Conservation (phyloP, 2,329 filamentous ascomycete species). For the Colletotrichum plurivorum region DNA sequence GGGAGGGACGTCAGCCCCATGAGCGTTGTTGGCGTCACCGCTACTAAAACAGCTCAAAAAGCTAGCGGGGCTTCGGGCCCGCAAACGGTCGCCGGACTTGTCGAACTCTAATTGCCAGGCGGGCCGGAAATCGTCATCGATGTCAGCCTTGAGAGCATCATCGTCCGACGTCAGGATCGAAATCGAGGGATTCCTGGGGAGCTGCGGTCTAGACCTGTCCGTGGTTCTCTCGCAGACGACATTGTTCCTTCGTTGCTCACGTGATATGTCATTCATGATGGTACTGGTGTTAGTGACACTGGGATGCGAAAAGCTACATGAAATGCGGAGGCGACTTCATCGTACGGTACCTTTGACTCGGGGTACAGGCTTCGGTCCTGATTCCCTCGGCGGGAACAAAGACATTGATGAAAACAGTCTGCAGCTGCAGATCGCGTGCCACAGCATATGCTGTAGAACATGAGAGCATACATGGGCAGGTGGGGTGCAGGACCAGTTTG, state of each 20-base stretch:
- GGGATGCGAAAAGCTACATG: too few species aligned
- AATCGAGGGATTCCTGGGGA: not conserved
- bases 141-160: slow-evolving; percentile 8
- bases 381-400: too few species aligned
- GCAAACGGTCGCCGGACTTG: slow-evolving; percentile 29
- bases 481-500: too few species aligned
- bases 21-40: slow-evolving; percentile 2
- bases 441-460: too few species aligned
- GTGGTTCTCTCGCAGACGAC: not conserved
- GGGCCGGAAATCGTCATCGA: slow-evolving; percentile 31
- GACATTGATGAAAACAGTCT: too few species aligned
- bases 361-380: too few species aligned
- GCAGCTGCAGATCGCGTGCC: too few species aligned
- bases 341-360: too few species aligned
- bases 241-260: not conserved
- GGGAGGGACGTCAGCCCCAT: slow-evolving; percentile 5
- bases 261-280: too few species aligned
- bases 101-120: slow-evolving; percentile 11
- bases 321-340: too few species aligned
- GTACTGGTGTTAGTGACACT: too few species aligned
- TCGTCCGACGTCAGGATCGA: not conserved
- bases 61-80: slow-evolving; percentile 15
- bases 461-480: too few species aligned
- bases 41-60: not conserved
- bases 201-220: not conserved